Conservation (phyloP, 2,329 filamentous ascomycete genomes). For the Daldinia sp. region DNA sequence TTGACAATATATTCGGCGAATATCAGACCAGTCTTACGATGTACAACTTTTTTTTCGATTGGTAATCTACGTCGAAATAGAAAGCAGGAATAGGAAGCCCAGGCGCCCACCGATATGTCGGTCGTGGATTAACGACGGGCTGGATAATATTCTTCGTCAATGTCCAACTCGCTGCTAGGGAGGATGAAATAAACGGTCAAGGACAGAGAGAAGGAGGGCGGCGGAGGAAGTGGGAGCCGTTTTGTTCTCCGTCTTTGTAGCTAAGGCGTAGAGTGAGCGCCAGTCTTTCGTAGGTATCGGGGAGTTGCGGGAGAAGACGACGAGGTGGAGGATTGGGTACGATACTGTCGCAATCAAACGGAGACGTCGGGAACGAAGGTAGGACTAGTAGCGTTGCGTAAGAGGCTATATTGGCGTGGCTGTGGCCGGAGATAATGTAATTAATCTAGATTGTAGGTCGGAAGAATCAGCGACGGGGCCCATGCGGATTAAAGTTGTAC, state of each 20-base stretch:
- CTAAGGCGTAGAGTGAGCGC: conserved; percentile 41
- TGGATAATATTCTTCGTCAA: conserved; percentile 28
- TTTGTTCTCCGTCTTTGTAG: conserved; percentile 60
- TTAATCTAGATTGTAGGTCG: conserved; percentile 37
- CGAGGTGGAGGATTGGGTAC: conserved; percentile 22
- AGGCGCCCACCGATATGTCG: conserved; percentile 42
- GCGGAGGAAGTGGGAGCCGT: conserved; percentile 56
- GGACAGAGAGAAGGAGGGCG: conserved; percentile 56
- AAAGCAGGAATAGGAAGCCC: conserved; percentile 32
- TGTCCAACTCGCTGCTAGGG: conserved; percentile 52
- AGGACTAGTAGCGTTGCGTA: conserved; percentile 36
- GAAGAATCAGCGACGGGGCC: conserved; percentile 35
- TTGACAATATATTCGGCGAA: conserved; percentile 9
- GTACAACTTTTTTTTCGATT: conserved; percentile 6
- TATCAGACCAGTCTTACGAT: conserved; percentile 12
- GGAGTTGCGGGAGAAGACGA: conserved; percentile 23
- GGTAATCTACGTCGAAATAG: conserved; percentile 25
- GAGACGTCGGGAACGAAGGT: conserved; percentile 41
- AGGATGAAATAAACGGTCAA: conserved; percentile 62
- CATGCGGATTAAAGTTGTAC: conserved; percentile 30
- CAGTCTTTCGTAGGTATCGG: conserved; percentile 16
- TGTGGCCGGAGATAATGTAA: conserved; percentile 31
- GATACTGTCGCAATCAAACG: conserved; percentile 33
- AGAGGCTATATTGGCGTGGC: conserved; percentile 39
- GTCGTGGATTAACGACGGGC: conserved; percentile 36